Conservation (phyloP, 1,139 yeast species). For the Nakaseomyces nivariensis region DNA sequence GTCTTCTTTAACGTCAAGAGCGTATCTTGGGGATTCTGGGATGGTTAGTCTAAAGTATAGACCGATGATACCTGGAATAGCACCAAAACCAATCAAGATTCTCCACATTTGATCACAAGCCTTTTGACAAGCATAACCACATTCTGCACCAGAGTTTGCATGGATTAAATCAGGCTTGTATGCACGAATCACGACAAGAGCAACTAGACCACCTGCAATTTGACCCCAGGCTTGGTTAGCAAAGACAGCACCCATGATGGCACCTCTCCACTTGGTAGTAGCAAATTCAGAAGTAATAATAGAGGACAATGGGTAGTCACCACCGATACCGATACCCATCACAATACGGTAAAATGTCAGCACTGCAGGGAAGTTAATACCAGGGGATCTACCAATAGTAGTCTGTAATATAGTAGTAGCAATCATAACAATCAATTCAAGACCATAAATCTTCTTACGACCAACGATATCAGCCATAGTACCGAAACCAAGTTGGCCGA, state of each 20-base stretch:
- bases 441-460: slow-evolving; percentile 80
- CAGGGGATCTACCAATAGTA: slow-evolving; percentile 58
- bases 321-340: slow-evolving; percentile 98
- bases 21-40: slow-evolving; percentile 88
- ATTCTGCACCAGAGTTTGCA: slow-evolving; percentile 44
- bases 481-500: slow-evolving; percentile 88
- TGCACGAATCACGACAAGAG: slow-evolving; percentile 60
- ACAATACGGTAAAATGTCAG: slow-evolving; percentile 67
- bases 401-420: slow-evolving; percentile 72
- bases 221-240: slow-evolving; percentile 94
- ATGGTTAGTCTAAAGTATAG: slow-evolving; percentile 84
- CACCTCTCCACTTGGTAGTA: slow-evolving; percentile 93
- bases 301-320: slow-evolving; percentile 97
- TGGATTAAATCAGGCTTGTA: slow-evolving; percentile 49
- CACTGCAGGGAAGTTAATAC: slow-evolving; percentile 60
- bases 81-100: slow-evolving; percentile 76
- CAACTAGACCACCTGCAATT: slow-evolving; percentile 74
- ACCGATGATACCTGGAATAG: slow-evolving; percentile 77
- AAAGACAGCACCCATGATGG: slow-evolving; percentile 87
- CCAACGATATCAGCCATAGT: slow-evolving; percentile 75
- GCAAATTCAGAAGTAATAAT: slow-evolving; percentile 83
- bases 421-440: slow-evolving; percentile 76
- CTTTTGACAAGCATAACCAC: slow-evolving; percentile 54
- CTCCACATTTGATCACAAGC: slow-evolving; percentile 95
- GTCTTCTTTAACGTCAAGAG: slow-evolving; percentile 60